Base-by-base conservation (phyloP, 345 rosid species). In the Lagerstroemia speciosa region DNA sequence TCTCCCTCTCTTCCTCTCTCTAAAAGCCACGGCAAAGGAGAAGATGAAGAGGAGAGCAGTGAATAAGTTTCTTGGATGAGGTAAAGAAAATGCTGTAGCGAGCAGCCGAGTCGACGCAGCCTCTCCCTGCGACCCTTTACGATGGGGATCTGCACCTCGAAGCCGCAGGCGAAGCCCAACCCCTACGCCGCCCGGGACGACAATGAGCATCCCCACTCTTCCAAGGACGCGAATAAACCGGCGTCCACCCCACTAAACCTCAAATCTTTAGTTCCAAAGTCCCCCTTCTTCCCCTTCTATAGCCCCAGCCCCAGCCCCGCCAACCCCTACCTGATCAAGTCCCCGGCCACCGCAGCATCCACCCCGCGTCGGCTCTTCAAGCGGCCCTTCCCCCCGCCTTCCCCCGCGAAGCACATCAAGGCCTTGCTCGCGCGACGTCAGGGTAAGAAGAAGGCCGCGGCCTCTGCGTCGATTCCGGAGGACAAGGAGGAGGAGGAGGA, bases 391-490 rank as follows among this genome's bases (percentile, higher is more conserved):
- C 90, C 93, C 17, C 99, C 99, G 31, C 98, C 92, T 0, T 95
- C 99, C 2, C 98, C 98, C 6, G 96, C 99, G 52, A 95, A 87
- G 80, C 98, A 95, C 78, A 88, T 95, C 24, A 75, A 82, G 27
- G 92, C 93, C 2, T 87, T 87, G 65, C 80, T 92, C 32, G 82
- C 92, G 58, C 74, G 90, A 72, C 81, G 86, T 72, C 78, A 74
- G 68, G 74, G 55, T 46, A 81, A 71, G 73, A 85, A 85, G 73
- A 84, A 83, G 60, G 67, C 76, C 48, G 77, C 64, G 73, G 17
- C 76, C 66, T 74, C 73, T 55, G 76, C 82, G 41, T 73, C 73
- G 66, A 74, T 75, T 75, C 91, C 73, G 50, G 89, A 76, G 62
- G 78, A 67, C 71, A 83, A 48, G 78, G 71, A 1, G 86, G 75